These are phyloP conservation scores for Catharanthus roseus DNA, from an alignment of 257 asterid genomes.

Conservation along the genomic window DNA sequence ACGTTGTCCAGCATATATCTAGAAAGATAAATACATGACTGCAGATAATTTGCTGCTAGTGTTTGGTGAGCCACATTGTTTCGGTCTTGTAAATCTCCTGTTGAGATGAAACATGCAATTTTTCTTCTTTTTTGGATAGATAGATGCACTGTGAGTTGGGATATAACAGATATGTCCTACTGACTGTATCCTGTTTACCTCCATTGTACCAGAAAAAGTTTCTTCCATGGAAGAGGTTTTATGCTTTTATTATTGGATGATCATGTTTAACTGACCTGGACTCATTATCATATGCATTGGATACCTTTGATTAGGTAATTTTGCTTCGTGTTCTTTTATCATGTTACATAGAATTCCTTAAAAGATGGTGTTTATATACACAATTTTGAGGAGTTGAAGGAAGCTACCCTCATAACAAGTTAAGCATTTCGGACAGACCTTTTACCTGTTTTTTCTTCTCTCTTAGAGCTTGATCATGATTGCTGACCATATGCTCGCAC, in stretches of 20 bases:
- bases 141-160: too few relatives aligned
- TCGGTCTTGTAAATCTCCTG: not conserved
- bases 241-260: not conserved
- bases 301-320: not conserved
- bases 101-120: too few relatives aligned
- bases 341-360: not conserved
- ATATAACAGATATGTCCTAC: too few relatives aligned
- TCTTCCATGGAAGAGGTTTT: too few relatives aligned
- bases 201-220: too few relatives aligned
- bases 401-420: not conserved
- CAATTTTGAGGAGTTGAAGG: not conserved
- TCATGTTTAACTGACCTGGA: not conserved
- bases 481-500: not conserved
- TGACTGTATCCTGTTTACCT: too few relatives aligned
- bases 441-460: not conserved
- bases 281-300: not conserved
- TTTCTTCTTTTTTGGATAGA: too few relatives aligned
- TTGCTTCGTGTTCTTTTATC: not conserved
- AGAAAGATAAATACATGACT: not conserved
- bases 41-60: not conserved
- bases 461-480: not conserved
- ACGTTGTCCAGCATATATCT: not conserved
- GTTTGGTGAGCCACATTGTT: not conserved
- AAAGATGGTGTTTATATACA: not conserved
- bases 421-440: not conserved